Evolutionary conservation across 164 flowering plant species (phyloP).

Genomic region (Umbellularia californica): DNA sequence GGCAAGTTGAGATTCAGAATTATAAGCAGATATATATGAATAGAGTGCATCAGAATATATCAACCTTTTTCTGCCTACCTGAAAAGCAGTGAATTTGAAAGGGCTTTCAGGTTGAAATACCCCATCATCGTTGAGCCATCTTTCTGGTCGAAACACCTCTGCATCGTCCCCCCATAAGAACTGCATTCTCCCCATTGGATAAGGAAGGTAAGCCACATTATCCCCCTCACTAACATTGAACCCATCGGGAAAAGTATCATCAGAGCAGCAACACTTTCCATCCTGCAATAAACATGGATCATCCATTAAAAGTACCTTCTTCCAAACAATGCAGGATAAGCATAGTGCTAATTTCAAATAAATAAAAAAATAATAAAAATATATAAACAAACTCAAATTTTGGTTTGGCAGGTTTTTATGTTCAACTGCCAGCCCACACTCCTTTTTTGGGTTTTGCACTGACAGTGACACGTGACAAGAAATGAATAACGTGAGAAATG

Average conservation of each 20-base stretch:
- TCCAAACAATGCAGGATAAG: too few species aligned
- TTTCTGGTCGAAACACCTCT: constrained; percentile 53
- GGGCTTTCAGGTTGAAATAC: constrained; percentile 58
- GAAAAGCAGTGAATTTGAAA: constrained; percentile 66
- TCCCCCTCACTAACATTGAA: constrained; percentile 52
- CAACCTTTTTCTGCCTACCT: constrained; percentile 31
- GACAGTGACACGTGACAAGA: not conserved
- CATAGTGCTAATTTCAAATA: too few species aligned
- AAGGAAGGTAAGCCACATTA: constrained; percentile 43
- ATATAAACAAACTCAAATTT: too few species aligned
- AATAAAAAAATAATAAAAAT: too few species aligned
- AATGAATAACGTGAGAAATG: too few species aligned
- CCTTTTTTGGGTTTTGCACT: not conserved
- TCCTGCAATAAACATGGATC: constrained; percentile 25
- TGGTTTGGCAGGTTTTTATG: not conserved
- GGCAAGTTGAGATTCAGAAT: not conserved
- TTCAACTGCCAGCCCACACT: not conserved
- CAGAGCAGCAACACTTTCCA: constrained; percentile 43
- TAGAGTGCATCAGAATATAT: not conserved
- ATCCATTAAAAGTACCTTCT: not conserved
- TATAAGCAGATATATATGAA: not conserved
- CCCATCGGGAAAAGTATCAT: constrained; percentile 77
- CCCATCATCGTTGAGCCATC: constrained; percentile 57
- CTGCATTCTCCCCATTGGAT: constrained; percentile 77
- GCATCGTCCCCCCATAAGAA: constrained; percentile 80